Percentiles rank a stretch among this genome's conserved stretches.
Conservation (phyloP, 495 filamentous ascomycete genomes). For the Neurospora sp. region DNA sequence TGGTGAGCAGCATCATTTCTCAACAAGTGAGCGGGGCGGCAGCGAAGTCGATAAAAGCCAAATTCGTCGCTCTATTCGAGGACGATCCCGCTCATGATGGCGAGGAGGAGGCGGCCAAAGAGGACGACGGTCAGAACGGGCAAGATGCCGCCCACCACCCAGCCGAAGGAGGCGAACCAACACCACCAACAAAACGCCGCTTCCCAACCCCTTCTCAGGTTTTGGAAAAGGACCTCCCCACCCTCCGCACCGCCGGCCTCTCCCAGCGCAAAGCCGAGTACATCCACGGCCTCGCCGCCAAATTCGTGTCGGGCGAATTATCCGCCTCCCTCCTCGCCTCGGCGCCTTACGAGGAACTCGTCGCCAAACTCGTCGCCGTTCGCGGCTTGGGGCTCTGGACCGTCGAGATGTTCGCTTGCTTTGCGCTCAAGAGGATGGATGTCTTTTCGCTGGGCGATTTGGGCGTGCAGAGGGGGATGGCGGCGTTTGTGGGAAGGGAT, state of each 20-base stretch:
- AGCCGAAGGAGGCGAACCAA: conserved; percentile 12
- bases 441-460: conserved; percentile 89
- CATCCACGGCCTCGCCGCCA: conserved; percentile 70
- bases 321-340: conserved; percentile 61
- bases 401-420: conserved; percentile 95
- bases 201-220: conserved; percentile 79
- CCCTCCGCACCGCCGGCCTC: conserved; percentile 72
- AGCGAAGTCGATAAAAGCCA: conserved; percentile 74
- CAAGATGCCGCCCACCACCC: conserved; percentile 7
- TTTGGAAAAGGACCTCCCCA: conserved; percentile 43
- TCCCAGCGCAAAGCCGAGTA: conserved; percentile 94
- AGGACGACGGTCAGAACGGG: conserved; percentile 7
- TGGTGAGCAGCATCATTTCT: conserved; percentile 80
- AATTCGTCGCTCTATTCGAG: conserved; percentile 70
- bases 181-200: conserved; percentile 2
- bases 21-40: conserved; percentile 94
- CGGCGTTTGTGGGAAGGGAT: conserved; percentile 74
- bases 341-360: conserved; percentile 75
- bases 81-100: not conserved
- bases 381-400: conserved; percentile 83
- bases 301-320: conserved; percentile 66
- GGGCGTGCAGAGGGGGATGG: conserved; percentile 91
- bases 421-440: conserved; percentile 83
- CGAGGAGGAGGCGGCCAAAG: not conserved
- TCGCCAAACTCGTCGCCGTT: conserved; percentile 74